Percentiles rank a stretch among this genome's conserved stretches.
phyloP scores from a whole-genome alignment of 441 rosid species.

The Erodium trifolium region DNA sequence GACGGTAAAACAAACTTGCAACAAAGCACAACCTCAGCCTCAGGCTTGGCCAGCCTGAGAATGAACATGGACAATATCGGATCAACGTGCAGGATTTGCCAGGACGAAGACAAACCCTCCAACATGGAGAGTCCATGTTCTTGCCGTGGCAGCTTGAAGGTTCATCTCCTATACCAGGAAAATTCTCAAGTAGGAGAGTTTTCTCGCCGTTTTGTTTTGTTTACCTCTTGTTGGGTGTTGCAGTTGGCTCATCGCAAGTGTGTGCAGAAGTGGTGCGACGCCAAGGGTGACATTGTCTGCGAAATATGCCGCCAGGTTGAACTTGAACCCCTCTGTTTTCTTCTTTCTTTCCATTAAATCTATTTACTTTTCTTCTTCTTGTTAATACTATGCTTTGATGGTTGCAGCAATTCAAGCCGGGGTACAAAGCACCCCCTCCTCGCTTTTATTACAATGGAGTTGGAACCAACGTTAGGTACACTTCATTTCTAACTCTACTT shows the following conservation, averaged over 20 bases:
- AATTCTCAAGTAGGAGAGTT: no score
- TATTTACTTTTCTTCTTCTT: no score
- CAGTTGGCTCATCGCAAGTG: slow-evolving; percentile 87
- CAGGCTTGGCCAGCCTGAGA: slow-evolving; percentile 19
- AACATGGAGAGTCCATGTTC: slow-evolving; percentile 79
- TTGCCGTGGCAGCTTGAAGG: slow-evolving; percentile 85
- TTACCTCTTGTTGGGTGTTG: no score
- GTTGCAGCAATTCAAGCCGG: slow-evolving; percentile 57
- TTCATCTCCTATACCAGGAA: slow-evolving; percentile 18
- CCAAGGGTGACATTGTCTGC: slow-evolving; percentile 80
- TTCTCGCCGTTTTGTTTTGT: no score
- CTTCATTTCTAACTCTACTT: background rate
- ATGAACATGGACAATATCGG: slow-evolving; percentile 12
- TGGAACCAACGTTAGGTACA: slow-evolving; percentile 57
- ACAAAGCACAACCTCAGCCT: slow-evolving; percentile 17
- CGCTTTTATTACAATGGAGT: slow-evolving; percentile 44
- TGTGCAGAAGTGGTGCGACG: slow-evolving; percentile 90
- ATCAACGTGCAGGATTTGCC: slow-evolving; percentile 74
- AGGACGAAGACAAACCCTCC: slow-evolving; percentile 63
- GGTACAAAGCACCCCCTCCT: slow-evolving; percentile 55
- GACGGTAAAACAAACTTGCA: slow-evolving; percentile 16
- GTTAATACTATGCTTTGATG: background rate
- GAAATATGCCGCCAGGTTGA: slow-evolving; percentile 90
- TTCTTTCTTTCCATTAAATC: background rate
- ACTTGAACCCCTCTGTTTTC: slow-evolving; percentile 5